phyloP scores from a whole-genome alignment of 2,329 filamentous ascomycete genomes.

The Neobulgaria alba region DNA sequence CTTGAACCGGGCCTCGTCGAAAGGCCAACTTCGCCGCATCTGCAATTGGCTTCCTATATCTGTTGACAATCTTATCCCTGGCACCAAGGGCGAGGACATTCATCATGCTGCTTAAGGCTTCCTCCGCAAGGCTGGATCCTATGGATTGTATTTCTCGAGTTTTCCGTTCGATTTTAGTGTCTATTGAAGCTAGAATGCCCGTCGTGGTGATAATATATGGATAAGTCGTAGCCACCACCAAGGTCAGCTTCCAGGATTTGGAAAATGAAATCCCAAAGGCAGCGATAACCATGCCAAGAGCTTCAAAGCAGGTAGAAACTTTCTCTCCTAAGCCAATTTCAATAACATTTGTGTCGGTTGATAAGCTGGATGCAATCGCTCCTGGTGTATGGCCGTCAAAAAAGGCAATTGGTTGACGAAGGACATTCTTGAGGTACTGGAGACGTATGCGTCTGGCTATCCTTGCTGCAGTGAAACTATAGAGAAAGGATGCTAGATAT shows the following conservation, averaged over 20 bases:
- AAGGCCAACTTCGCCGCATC: slow-evolving; percentile 33
- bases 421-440: slow-evolving; percentile 7
- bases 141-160: slow-evolving; percentile 37
- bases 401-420: slow-evolving; percentile 46
- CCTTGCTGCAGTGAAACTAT: background rate
- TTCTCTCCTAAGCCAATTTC: slow-evolving; percentile 36
- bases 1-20: slow-evolving; percentile 37
- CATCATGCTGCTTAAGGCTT: slow-evolving; percentile 39
- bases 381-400: slow-evolving; percentile 41
- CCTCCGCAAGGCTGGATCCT: slow-evolving; percentile 39
- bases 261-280: slow-evolving; percentile 31
- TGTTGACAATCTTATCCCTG: slow-evolving; percentile 34
- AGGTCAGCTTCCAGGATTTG: slow-evolving; percentile 33
- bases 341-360: slow-evolving; percentile 39
- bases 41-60: slow-evolving; percentile 36
- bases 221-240: slow-evolving; percentile 37
- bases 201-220: slow-evolving; percentile 30
- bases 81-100: slow-evolving; percentile 44
- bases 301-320: slow-evolving; percentile 35
- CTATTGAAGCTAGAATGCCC: slow-evolving; percentile 24
- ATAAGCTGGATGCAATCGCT: slow-evolving; percentile 38
- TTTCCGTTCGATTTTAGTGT: slow-evolving; percentile 35
- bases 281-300: slow-evolving; percentile 31
- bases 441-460: background rate
- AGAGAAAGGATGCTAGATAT: background rate